Conservation (phyloP, 441 rosid genomes). For the Mallotus japonicus region DNA sequence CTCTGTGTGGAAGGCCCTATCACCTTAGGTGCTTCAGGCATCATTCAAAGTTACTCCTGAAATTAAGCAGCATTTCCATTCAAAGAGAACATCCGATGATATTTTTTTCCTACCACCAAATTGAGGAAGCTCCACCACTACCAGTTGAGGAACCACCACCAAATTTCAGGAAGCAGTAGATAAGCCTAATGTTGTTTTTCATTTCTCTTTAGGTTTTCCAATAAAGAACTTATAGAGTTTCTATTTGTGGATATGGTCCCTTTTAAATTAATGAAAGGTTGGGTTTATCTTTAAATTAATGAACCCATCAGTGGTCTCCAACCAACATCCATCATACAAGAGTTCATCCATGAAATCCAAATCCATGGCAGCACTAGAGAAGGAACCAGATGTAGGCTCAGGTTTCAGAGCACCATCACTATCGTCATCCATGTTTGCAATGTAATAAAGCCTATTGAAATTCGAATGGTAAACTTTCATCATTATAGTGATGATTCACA, state of each 20-base stretch:
- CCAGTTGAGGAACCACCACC: too few relatives aligned
- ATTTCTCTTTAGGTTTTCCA: neutral
- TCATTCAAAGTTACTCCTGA: slow-evolving; percentile 62
- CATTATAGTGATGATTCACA: slow-evolving; percentile 36
- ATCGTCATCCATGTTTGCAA: slow-evolving; percentile 54
- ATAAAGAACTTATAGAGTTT: neutral
- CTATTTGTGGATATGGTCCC: neutral
- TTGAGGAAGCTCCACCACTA: slow-evolving; percentile 20
- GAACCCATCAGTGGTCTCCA: slow-evolving; percentile 53
- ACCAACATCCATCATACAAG: slow-evolving; percentile 81
- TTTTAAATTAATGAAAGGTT: neutral
- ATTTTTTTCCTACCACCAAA: slow-evolving; percentile 84
- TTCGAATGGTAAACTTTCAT: slow-evolving; percentile 20
- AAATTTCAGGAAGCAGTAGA: neutral
- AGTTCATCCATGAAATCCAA: slow-evolving; percentile 89
- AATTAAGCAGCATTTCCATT: slow-evolving; percentile 53
- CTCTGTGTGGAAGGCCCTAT: slow-evolving; percentile 71
- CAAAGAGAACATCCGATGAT: slow-evolving; percentile 59
- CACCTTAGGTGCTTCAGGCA: slow-evolving; percentile 70
- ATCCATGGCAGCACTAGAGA: slow-evolving; percentile 62
- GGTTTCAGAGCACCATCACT: slow-evolving; percentile 41
- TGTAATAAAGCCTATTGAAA: slow-evolving; percentile 35
- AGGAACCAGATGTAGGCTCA: slow-evolving; percentile 38
- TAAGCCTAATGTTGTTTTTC: neutral
- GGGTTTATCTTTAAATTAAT: too few relatives aligned